Evolutionary conservation across 2,329 filamentous ascomycete genomes (phyloP).

Genomic region (Claviceps sp.): DNA sequence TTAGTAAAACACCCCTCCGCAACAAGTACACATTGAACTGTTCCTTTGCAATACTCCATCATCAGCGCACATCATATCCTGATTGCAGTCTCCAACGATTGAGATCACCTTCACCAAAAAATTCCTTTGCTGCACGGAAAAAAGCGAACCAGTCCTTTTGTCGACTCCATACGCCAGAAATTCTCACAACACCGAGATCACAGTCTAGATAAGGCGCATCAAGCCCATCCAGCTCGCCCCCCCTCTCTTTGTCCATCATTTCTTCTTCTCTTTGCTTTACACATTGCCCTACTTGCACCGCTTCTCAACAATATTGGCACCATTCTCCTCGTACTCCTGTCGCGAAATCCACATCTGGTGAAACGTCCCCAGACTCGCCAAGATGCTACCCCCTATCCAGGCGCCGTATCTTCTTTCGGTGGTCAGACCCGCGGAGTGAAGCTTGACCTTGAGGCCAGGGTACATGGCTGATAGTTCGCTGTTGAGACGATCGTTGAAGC

Average conservation of each 20-base stretch:
- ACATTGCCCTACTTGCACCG: slow-evolving; percentile 61
- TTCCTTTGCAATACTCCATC: neutral
- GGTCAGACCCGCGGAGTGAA: slow-evolving; percentile 75
- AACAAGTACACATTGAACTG: neutral
- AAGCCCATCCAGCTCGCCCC: no score
- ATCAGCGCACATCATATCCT: neutral
- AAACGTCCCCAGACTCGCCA: slow-evolving; percentile 91
- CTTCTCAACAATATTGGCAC: slow-evolving; percentile 82
- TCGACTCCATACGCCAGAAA: slow-evolving; percentile 22
- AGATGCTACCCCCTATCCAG: slow-evolving; percentile 93
- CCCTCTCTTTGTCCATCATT: neutral
- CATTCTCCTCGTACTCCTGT: slow-evolving; percentile 97
- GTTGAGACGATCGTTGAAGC: slow-evolving; percentile 83
- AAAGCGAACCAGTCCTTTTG: slow-evolving; percentile 13
- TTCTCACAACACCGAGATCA: neutral
- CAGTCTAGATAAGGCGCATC: neutral
- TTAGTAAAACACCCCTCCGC: no score
- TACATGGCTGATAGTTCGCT: slow-evolving; percentile 70
- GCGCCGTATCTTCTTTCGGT: slow-evolving; percentile 83
- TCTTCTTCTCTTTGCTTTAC: neutral
- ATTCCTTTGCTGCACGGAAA: neutral
- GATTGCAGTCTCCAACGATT: neutral
- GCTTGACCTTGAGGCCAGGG: slow-evolving; percentile 73
- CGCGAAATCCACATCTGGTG: slow-evolving; percentile 99
- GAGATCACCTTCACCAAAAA: neutral